Evolutionary conservation across 1,284 basidiomycete species (phyloP).

Genomic region (Ganoderma lucidum): DNA sequence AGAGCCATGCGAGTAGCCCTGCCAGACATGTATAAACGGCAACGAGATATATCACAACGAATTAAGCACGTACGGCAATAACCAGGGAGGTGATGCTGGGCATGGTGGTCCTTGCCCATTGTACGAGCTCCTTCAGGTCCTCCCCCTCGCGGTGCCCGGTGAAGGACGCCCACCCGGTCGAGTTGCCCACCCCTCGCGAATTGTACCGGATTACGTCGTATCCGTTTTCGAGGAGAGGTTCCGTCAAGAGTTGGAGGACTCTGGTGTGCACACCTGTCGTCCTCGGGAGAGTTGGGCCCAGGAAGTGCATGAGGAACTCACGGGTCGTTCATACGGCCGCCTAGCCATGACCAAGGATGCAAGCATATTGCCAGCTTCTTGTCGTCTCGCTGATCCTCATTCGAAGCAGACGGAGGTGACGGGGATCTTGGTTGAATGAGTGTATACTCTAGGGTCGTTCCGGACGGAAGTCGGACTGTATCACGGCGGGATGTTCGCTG

Average conservation of each 20-base stretch:
- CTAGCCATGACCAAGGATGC: conserved; percentile 84
- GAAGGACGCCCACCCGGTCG: conserved; percentile 73
- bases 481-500: not conserved
- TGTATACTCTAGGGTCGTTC: conserved; percentile 25
- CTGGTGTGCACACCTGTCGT: conserved; percentile 30
- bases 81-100: conserved; percentile 54
- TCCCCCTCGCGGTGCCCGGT: conserved; percentile 72
- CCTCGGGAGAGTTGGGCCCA: not conserved
- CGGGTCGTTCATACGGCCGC: conserved; percentile 78
- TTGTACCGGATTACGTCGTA: conserved; percentile 77
- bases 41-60: conserved; percentile 33
- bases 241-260: conserved; percentile 42
- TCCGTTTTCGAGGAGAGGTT: conserved; percentile 49
- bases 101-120: conserved; percentile 49
- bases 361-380: conserved; percentile 67
- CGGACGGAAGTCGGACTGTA: conserved; percentile 22
- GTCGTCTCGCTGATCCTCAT: too few relatives aligned
- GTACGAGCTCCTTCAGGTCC: conserved; percentile 69
- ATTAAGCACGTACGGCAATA: conserved; percentile 52
- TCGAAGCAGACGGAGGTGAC: not conserved
- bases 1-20: conserved; percentile 87
- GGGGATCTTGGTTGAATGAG: conserved; percentile 6
- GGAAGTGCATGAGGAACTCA: conserved; percentile 47
- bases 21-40: not conserved
- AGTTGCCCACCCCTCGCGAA: conserved; percentile 76